Evolutionary conservation across 768 basidiomycete species (phyloP).

Genomic region (Suillus subalutaceus): DNA sequence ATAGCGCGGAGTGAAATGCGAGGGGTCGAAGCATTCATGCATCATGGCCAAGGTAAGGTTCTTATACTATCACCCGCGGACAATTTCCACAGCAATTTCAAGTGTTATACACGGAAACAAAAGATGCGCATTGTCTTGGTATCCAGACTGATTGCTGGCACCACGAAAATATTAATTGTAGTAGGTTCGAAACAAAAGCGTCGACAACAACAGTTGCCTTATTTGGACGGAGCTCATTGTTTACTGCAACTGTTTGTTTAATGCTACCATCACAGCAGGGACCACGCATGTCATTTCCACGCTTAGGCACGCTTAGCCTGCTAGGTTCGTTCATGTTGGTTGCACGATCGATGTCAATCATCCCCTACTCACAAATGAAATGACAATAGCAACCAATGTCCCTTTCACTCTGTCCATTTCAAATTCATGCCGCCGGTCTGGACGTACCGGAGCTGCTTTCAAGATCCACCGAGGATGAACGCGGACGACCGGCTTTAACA

Average conservation of each 20-base stretch:
- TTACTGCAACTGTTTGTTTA: background rate
- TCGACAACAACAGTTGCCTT: constrained; percentile 25
- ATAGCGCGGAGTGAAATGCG: background rate
- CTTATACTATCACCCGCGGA: background rate
- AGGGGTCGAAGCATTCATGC: constrained; percentile 2
- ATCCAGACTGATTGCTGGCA: background rate
- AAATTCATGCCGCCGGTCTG: background rate
- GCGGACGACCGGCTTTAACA: background rate
- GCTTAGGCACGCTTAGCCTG: background rate
- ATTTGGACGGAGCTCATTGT: constrained; percentile 15
- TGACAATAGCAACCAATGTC: background rate
- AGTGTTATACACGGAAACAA: background rate
- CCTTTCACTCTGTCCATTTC: background rate
- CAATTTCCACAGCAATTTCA: background rate
- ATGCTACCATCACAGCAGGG: background rate
- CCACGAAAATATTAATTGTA: background rate
- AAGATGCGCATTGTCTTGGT: constrained; percentile 1
- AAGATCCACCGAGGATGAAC: background rate
- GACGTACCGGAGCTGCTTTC: background rate
- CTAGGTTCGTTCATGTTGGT: constrained; percentile 4
- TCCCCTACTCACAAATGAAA: constrained; percentile 1
- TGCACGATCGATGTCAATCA: constrained; percentile 1
- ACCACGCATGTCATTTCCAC: constrained; percentile 1
- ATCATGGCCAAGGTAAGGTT: background rate
- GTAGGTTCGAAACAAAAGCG: background rate